phyloP scores from a whole-genome alignment of 75 land plant species.

The Gnetum montanum region DNA sequence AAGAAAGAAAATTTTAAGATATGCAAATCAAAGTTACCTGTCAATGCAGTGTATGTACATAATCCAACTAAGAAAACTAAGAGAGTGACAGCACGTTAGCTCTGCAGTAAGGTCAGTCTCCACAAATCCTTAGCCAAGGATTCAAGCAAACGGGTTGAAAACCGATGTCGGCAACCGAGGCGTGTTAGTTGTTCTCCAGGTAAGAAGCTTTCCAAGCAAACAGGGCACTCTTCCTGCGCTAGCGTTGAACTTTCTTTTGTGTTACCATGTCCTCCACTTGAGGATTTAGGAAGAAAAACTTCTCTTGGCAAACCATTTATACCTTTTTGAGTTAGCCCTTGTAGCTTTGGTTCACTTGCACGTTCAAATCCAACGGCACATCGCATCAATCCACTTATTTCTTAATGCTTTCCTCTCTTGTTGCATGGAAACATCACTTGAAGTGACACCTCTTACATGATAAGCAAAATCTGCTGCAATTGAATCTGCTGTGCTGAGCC shows the following conservation, averaged over 20 bases:
- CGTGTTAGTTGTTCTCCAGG: constrained; percentile 39
- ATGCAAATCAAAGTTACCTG: too few relatives aligned
- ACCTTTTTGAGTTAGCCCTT: constrained; percentile 43
- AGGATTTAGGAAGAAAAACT: constrained; percentile 16
- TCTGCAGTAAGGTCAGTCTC: constrained; percentile 75
- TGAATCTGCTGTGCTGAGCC: constrained; percentile 11
- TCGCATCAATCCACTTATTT: constrained; percentile 13
- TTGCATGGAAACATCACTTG: constrained; percentile 27
- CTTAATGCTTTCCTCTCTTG: constrained; percentile 10
- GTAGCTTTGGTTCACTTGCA: constrained; percentile 24
- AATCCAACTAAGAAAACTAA: too few relatives aligned
- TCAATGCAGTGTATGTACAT: too few relatives aligned
- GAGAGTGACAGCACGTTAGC: background rate
- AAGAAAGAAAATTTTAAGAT: too few relatives aligned
- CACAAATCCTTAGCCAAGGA: constrained; percentile 59
- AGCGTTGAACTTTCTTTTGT: constrained; percentile 7
- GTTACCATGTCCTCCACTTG: constrained; percentile 1
- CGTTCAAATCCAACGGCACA: background rate
- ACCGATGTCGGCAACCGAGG: constrained; percentile 59
- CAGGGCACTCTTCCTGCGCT: constrained; percentile 45
- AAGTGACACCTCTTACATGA: constrained; percentile 19
- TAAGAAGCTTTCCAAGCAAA: constrained; percentile 59
- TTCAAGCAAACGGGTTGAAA: constrained; percentile 60
- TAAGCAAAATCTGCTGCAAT: constrained; percentile 1
- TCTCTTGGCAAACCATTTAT: constrained; percentile 30